phyloP scores from a whole-genome alignment of 495 filamentous ascomycete genomes.

The Xylaria telfairii region DNA sequence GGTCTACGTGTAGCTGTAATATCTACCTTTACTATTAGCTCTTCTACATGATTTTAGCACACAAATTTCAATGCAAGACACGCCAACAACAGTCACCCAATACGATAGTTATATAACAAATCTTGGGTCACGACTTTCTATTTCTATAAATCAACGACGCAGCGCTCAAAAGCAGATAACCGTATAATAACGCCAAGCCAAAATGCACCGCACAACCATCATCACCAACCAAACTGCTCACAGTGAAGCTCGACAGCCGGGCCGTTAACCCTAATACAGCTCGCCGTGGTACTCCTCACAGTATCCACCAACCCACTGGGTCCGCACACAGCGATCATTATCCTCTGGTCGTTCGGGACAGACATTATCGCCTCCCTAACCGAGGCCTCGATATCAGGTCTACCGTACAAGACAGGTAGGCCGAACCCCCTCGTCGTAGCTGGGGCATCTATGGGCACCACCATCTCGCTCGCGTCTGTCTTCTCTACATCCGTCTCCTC shows the following conservation, averaged over 20 bases:
- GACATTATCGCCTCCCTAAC: constrained; percentile 50
- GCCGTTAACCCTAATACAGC: constrained; percentile 53
- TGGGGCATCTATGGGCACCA: constrained; percentile 14
- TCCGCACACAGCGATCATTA: constrained; percentile 60
- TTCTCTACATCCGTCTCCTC: constrained; percentile 32
- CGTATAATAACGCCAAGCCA: background rate
- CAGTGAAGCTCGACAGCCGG: constrained; percentile 60
- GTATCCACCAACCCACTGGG: constrained; percentile 54
- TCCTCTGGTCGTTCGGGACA: constrained; percentile 46
- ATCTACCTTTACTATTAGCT: too few relatives aligned
- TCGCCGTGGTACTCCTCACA: constrained; percentile 57
- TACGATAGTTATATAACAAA: background rate
- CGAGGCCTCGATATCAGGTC: constrained; percentile 49
- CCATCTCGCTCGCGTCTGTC: constrained; percentile 17
- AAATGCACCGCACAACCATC: background rate
- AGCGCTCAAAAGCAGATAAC: background rate
- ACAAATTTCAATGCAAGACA: background rate
- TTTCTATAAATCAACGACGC: background rate
- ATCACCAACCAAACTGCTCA: constrained; percentile 63
- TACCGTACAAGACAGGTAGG: constrained; percentile 41
- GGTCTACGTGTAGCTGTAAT: too few relatives aligned
- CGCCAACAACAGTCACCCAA: background rate
- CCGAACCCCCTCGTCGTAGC: constrained; percentile 20
- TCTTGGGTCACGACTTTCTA: background rate
- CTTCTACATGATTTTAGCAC: background rate